Conservation (phyloP, 495 filamentous ascomycete species). For the Thermothielavioides terrestris region DNA sequence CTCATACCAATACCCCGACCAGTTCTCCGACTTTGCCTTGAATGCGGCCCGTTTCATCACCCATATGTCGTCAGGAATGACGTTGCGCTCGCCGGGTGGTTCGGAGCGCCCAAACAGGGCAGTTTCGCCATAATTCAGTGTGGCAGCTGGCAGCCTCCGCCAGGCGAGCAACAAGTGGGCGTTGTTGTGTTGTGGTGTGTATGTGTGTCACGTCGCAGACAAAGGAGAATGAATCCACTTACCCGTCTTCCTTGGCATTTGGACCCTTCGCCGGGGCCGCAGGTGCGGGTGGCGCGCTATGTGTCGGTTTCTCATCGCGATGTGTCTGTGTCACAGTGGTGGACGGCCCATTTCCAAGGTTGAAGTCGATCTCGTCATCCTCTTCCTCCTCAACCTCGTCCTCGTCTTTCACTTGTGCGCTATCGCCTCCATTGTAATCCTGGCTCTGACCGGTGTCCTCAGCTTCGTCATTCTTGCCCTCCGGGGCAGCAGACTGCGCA, state of each 20-base stretch:
- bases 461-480: conserved; percentile 44
- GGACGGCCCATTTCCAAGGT: conserved; percentile 39
- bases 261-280: conserved; percentile 37
- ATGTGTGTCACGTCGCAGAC: conserved; percentile 12
- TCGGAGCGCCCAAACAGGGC: too few species aligned
- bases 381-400: conserved; percentile 58
- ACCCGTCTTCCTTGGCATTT: conserved; percentile 97
- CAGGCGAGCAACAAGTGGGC: background rate
- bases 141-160: background rate
- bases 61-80: conserved; percentile 1
- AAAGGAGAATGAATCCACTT: conserved; percentile 49
- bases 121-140: too few species aligned
- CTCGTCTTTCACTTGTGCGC: conserved; percentile 39
- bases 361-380: conserved; percentile 57
- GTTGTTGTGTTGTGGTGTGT: background rate
- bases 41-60: conserved; percentile 4
- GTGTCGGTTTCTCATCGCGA: conserved; percentile 17
- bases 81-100: background rate
- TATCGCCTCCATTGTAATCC: conserved; percentile 34
- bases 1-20: background rate
- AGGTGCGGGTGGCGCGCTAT: conserved; percentile 19
- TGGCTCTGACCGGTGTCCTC: conserved; percentile 24
- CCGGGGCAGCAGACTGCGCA: conserved; percentile 16
- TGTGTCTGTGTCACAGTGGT: conserved; percentile 26
- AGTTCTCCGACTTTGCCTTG: conserved; percentile 4